These are phyloP conservation scores for Astraeus odoratus DNA, from an alignment of 768 basidiomycete genomes.

Conservation along the genomic window DNA sequence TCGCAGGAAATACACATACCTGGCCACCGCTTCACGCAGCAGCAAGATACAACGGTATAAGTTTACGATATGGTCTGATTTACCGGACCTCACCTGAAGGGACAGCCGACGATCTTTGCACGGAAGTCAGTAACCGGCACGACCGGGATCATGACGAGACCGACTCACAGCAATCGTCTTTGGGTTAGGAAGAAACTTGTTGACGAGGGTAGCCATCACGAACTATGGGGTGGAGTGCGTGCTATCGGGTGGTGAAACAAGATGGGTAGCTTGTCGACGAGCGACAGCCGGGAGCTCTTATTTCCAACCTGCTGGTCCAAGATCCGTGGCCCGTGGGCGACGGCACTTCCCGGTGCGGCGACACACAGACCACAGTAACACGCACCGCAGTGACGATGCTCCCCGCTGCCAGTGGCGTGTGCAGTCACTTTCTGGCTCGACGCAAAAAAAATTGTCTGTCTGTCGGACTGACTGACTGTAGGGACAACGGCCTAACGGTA, in stretches of 20 bases:
- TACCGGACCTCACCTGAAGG: slow-evolving; percentile 68
- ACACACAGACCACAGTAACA: too few species aligned
- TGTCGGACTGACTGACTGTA: too few species aligned
- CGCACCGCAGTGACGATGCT: too few species aligned
- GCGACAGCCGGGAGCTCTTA: too few species aligned
- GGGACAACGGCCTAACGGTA: too few species aligned
- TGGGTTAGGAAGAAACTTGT: slow-evolving; percentile 41
- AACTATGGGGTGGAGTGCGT: neutral
- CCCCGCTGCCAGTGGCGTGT: too few species aligned
- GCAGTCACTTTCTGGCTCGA: too few species aligned
- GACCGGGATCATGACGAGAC: neutral
- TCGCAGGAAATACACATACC: slow-evolving; percentile 15
- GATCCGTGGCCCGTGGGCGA: too few species aligned
- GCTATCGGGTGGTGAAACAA: neutral
- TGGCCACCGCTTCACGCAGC: slow-evolving; percentile 22
- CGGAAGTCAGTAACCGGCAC: slow-evolving; percentile 6
- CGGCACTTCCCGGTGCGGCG: too few species aligned
- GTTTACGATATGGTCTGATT: neutral
- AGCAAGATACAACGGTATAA: slow-evolving; percentile 4
- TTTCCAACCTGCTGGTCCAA: too few species aligned
- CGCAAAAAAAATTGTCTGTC: too few species aligned
- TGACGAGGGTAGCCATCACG: slow-evolving; percentile 18
- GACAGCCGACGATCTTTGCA: slow-evolving; percentile 83
- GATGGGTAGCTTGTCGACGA: too few species aligned
- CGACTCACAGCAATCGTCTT: slow-evolving; percentile 77